phyloP scores from a whole-genome alignment of 306 rosid genomes.

The Lotus japonicus region DNA sequence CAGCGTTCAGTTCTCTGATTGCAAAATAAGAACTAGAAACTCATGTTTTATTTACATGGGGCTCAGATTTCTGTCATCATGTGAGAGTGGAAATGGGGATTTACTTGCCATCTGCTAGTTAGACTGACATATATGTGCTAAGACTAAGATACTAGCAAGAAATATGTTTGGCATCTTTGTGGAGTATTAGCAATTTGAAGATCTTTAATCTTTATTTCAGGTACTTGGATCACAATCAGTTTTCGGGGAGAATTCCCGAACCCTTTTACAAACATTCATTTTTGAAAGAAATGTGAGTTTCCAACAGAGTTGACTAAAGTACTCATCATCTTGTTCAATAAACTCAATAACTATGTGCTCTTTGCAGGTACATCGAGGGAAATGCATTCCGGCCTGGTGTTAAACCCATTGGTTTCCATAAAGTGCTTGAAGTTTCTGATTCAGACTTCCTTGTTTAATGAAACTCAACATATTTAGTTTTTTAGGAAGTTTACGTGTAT shows the following conservation, averaged over 20 bases:
- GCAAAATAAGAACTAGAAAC: background rate
- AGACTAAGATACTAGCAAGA: background rate
- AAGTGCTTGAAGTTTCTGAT: slow-evolving; percentile 91
- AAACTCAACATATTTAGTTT: slow-evolving; percentile 10
- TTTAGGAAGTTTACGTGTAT: slow-evolving; percentile 26
- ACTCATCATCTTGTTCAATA: background rate
- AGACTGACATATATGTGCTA: background rate
- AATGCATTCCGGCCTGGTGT: slow-evolving; percentile 88
- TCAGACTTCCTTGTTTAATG: slow-evolving; percentile 75
- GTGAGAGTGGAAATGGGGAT: too few species aligned
- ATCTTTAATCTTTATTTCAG: slow-evolving; percentile 31
- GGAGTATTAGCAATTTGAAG: background rate
- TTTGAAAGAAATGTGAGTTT: slow-evolving; percentile 95
- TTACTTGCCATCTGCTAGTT: too few species aligned
- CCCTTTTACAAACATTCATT: slow-evolving; percentile 86
- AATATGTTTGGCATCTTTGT: slow-evolving; percentile 8
- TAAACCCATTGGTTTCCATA: slow-evolving; percentile 74
- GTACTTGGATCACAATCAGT: slow-evolving; percentile 96
- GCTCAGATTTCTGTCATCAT: too few species aligned
- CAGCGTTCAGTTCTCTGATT: background rate
- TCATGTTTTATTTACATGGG: background rate
- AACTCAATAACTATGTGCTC: slow-evolving; percentile 6
- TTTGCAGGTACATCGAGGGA: slow-evolving; percentile 73
- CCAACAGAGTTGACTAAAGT: background rate
- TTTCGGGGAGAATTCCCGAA: slow-evolving; percentile 88